phyloP scores from a whole-genome alignment of 2,329 filamentous ascomycete genomes.

The Ophiostoma piceae region DNA sequence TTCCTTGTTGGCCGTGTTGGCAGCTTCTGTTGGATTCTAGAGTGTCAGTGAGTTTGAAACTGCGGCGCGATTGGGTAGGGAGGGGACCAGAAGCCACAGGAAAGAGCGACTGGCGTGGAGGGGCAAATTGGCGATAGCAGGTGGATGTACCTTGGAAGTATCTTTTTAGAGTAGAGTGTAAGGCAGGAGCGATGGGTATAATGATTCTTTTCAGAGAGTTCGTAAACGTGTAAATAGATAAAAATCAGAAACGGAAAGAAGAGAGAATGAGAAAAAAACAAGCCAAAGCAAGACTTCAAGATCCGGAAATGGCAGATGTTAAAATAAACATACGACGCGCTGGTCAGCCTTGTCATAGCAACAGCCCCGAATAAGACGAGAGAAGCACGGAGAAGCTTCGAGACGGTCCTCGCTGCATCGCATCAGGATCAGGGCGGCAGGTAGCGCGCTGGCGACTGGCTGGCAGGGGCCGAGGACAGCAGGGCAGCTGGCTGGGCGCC shows the following conservation, averaged over 20 bases:
- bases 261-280: not conserved
- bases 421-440: not conserved
- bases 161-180: not conserved
- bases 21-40: constrained; percentile 15
- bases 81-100: not conserved
- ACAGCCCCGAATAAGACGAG: not conserved
- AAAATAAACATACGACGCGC: constrained; percentile 3
- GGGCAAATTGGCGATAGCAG: constrained; percentile 4
- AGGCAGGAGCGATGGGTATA: constrained; percentile 16
- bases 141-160: constrained; percentile 3
- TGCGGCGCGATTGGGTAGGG: constrained; percentile 5
- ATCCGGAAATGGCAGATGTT: not conserved
- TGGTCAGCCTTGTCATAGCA: constrained; percentile 15
- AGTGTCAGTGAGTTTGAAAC: not conserved
- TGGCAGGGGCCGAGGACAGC: not conserved
- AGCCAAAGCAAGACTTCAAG: not conserved
- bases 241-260: not conserved
- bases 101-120: constrained; percentile 12
- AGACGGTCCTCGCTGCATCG: constrained; percentile 13
- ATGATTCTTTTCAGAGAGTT: not conserved
- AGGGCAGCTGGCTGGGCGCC: not conserved
- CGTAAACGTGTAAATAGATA: not conserved
- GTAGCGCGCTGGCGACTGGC: not conserved
- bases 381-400: constrained; percentile 25
- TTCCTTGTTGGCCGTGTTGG: constrained; percentile 4